Evolutionary conservation across 495 filamentous ascomycete species (phyloP).

Genomic region (Cercophora sp.): DNA sequence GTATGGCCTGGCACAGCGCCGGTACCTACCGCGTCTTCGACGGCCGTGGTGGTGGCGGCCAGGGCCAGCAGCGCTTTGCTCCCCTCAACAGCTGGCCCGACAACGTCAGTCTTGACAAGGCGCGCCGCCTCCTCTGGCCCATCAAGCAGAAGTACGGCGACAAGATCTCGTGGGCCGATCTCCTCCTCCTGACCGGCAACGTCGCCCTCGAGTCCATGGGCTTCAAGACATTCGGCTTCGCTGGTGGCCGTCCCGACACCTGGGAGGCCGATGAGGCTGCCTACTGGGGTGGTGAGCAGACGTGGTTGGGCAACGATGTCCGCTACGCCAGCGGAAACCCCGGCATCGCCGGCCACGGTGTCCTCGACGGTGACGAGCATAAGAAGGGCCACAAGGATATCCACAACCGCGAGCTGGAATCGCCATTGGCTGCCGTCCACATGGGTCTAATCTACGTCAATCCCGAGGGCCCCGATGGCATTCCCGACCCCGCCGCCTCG

Average conservation of each 20-base stretch:
- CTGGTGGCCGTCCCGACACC: slow-evolving; percentile 62
- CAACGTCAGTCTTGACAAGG: slow-evolving; percentile 73
- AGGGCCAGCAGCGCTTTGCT: slow-evolving; percentile 70
- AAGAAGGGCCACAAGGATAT: slow-evolving; percentile 47
- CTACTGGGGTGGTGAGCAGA: slow-evolving; percentile 71
- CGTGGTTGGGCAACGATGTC: slow-evolving; percentile 65
- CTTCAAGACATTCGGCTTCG: slow-evolving; percentile 67
- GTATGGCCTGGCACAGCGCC: slow-evolving; percentile 74
- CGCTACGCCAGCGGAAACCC: slow-evolving; percentile 53
- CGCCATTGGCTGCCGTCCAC: slow-evolving; percentile 59
- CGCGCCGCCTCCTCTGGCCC: slow-evolving; percentile 70
- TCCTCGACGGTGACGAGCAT: slow-evolving; percentile 45
- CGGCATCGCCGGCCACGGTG: slow-evolving; percentile 40
- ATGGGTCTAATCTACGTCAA: slow-evolving; percentile 79
- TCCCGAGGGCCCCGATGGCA: slow-evolving; percentile 68
- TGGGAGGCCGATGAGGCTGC: slow-evolving; percentile 69
- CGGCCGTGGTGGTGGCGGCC: slow-evolving; percentile 66
- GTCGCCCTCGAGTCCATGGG: slow-evolving; percentile 74
- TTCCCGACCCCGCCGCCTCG: slow-evolving; percentile 62
- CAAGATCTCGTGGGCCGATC: slow-evolving; percentile 75
- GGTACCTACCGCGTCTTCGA: slow-evolving; percentile 70
- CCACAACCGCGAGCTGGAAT: slow-evolving; percentile 57
- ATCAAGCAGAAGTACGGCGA: slow-evolving; percentile 78
- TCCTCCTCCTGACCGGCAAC: slow-evolving; percentile 65
- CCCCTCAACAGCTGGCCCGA: slow-evolving; percentile 79